These are phyloP conservation scores for Penicillium cataractarum DNA, from an alignment of 495 filamentous ascomycete genomes.

Conservation along the genomic window DNA sequence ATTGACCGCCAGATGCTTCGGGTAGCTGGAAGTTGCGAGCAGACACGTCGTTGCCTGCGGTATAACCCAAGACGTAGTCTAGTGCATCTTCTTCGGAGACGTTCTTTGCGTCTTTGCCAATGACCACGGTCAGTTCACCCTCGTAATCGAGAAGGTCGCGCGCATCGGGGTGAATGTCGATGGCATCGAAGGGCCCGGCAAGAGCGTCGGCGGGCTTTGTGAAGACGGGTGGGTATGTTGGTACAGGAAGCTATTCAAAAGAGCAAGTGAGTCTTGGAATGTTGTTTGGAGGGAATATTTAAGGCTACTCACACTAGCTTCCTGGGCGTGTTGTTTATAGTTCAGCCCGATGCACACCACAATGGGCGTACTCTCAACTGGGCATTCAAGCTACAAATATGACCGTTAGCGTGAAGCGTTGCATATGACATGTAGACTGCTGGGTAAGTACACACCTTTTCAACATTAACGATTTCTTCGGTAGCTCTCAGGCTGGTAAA, in stretches of 20 bases:
- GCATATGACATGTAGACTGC: not conserved
- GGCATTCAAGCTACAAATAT: conserved; percentile 9
- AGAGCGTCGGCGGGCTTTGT: conserved; percentile 72
- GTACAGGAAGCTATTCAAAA: conserved; percentile 49
- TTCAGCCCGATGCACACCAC: conserved; percentile 72
- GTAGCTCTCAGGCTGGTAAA: conserved; percentile 16
- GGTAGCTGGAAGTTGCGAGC: conserved; percentile 73
- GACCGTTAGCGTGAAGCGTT: not conserved
- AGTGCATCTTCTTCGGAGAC: conserved; percentile 64
- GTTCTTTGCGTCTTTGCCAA: conserved; percentile 62
- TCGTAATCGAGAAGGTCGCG: conserved; percentile 62
- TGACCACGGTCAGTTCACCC: conserved; percentile 70
- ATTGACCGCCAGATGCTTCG: conserved; percentile 67
- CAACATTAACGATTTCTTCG: conserved; percentile 3
- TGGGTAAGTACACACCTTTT: not conserved
- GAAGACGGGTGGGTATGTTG: conserved; percentile 70
- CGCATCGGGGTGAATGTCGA: conserved; percentile 59
- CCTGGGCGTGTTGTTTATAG: conserved; percentile 70
- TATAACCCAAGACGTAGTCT: conserved; percentile 71
- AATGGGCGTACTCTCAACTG: conserved; percentile 27
- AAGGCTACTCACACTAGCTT: conserved; percentile 56
- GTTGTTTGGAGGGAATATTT: not conserved
- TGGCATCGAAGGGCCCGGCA: conserved; percentile 58
- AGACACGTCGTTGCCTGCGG: conserved; percentile 72
- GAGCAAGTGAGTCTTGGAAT: not conserved